Evolutionary conservation across 306 rosid genomes (phyloP), one percentile per base, ranked within the genome.

Genomic region (Luffa acutangula): DNA sequence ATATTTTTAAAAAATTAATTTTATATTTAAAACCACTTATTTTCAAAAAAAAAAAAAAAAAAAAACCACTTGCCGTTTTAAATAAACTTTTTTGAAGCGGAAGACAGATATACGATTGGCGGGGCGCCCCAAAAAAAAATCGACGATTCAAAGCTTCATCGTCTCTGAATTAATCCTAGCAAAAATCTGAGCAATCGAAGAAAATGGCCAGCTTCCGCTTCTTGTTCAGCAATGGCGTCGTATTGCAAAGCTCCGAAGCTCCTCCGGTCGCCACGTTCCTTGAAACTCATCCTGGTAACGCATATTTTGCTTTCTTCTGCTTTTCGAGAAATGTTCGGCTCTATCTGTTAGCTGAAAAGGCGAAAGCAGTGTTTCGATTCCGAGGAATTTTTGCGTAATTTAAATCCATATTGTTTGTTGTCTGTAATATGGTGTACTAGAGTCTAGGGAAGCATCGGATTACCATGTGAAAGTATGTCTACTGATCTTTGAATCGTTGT

Each of bases 211-310:
- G 77, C 58, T 46, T 72, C 57, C 77, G 58, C 13, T 72, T 72
- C 58, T 72, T 72, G 81, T 80, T 87, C 85, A 89, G 84, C 84
- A 87, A 92, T 51, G 98, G 93, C 80, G 83, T 80, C 76, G 81
- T 92, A 45, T 82, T 79, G 53, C 80, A 36, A 21, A 36, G 88
- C 84, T 77, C 86, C 45, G 85, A 87, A 79, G 85, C 80, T 58
- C 97, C 97, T 82, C 84, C 91, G 0, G 88, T 90, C 54, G 41
- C 88, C 77, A 60, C 72, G 75, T 83, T 92, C 83, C 97, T 94
- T 70, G 88, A 89, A 85, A n/a, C 85, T 46, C 92, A 89, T 82
- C 89, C 92, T 54, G 98, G 98, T 93, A 67, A 65, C 20, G 3
- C 42, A 11, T 31, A 39, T 78, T 79, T 65, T 39, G 4, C 66